Conservation (phyloP, 106 monocot species). For the Apostasia ramifera region DNA sequence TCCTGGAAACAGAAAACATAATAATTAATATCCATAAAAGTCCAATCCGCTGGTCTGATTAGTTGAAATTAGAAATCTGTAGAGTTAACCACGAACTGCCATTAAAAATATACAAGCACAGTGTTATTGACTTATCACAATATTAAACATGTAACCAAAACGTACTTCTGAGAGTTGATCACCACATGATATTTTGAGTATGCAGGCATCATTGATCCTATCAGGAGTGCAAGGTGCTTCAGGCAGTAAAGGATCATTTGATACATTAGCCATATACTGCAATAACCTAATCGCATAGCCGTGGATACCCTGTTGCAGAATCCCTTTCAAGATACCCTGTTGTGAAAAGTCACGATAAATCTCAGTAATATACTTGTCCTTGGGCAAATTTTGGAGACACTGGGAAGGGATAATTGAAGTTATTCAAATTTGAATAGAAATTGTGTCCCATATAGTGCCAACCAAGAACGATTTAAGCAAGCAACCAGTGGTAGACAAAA, state of each 20-base stretch:
- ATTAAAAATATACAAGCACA: not conserved
- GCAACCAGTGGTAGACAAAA: too few relatives aligned
- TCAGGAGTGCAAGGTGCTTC: slow-evolving; percentile 85
- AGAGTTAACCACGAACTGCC: not conserved
- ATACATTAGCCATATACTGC: slow-evolving; percentile 20
- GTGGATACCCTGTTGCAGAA: slow-evolving; percentile 26
- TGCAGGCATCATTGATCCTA: slow-evolving; percentile 45
- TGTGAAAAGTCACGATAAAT: too few relatives aligned
- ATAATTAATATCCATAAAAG: not conserved
- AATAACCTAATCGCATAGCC: slow-evolving; percentile 69
- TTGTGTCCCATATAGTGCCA: too few relatives aligned
- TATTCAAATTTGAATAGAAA: too few relatives aligned
- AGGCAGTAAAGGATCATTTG: slow-evolving; percentile 21
- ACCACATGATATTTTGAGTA: slow-evolving; percentile 39
- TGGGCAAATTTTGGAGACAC: too few relatives aligned
- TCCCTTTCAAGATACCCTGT: not conserved
- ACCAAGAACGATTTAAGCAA: too few relatives aligned
- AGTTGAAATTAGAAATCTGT: not conserved
- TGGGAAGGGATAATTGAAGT: too few relatives aligned
- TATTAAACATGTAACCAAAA: not conserved
- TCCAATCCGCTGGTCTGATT: not conserved
- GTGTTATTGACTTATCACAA: not conserved
- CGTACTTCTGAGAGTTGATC: slow-evolving; percentile 71
- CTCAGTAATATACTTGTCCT: too few relatives aligned
- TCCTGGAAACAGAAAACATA: slow-evolving; percentile 34